Conservation (phyloP, 345 rosid genomes). For the sweet orange (Citrus sinensis) region DNA sequence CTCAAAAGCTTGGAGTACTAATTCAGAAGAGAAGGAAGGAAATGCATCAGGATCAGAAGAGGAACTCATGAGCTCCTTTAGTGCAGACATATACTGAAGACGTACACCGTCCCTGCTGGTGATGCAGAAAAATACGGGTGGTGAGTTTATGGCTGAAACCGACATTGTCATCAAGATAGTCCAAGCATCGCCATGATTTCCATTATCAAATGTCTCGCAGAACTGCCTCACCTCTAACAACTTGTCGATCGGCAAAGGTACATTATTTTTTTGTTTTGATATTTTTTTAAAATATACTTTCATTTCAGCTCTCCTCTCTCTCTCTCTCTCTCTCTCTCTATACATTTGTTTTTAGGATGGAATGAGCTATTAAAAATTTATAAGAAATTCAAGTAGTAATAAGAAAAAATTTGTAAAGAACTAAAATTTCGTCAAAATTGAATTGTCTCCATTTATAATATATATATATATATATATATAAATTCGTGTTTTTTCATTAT, state of each 20-base stretch:
- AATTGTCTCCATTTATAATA: too few relatives aligned
- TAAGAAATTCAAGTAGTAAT: too few relatives aligned
- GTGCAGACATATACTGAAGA: background rate
- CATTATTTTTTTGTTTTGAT: background rate
- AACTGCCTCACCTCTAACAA: background rate
- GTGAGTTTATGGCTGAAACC: background rate
- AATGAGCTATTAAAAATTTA: too few relatives aligned
- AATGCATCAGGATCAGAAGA: background rate
- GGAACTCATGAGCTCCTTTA: too few relatives aligned
- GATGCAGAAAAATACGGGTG: background rate
- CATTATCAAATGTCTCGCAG: background rate
- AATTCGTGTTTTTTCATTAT: too few relatives aligned
- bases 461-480: too few relatives aligned
- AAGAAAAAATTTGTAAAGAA: too few relatives aligned
- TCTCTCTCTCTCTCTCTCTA: too few relatives aligned
- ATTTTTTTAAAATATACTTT: too few relatives aligned
- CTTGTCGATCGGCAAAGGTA: background rate
- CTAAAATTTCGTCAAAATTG: too few relatives aligned
- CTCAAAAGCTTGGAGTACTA: background rate
- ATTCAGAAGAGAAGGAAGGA: slow-evolving; percentile 1
- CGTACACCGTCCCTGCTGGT: background rate
- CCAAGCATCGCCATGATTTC: background rate
- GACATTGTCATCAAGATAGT: background rate
- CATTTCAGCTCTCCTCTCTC: too few relatives aligned
- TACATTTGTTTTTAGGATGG: too few relatives aligned